phyloP scores from a whole-genome alignment of 2,329 filamentous ascomycete genomes.

The Claviceps arundinis region DNA sequence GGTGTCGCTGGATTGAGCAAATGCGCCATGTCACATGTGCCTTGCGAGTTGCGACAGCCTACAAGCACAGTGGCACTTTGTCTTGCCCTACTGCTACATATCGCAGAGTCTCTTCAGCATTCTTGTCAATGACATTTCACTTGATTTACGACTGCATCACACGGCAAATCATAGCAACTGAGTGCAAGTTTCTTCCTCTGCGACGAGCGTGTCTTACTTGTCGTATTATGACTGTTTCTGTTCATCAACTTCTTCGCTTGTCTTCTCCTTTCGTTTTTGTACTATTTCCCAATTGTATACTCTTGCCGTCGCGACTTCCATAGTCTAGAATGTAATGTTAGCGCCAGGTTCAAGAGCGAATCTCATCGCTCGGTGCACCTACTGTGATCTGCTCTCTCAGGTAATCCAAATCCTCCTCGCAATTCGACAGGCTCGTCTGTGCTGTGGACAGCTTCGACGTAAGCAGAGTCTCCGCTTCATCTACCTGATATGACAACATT shows the following conservation, averaged over 20 bases:
- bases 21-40: not conserved
- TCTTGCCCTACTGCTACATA: no score
- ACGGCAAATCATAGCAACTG: not conserved
- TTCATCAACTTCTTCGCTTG: conserved; percentile 38
- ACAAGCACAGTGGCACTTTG: no score
- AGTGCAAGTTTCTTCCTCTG: not conserved
- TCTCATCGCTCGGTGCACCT: conserved; percentile 19
- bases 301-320: conserved; percentile 89
- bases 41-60: no score
- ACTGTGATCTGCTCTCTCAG: conserved; percentile 93
- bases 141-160: not conserved
- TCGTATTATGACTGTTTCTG: conserved; percentile 24
- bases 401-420: conserved; percentile 93
- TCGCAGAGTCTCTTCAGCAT: no score
- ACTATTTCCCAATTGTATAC: conserved; percentile 99
- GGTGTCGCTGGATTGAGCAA: not conserved
- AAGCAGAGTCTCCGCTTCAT: conserved; percentile 72
- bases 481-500: conserved; percentile 88
- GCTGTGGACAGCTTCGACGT: conserved; percentile 66
- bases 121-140: not conserved
- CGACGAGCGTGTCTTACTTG: conserved; percentile 10
- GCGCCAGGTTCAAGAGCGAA: conserved; percentile 4
- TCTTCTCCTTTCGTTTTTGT: conserved; percentile 84
- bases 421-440: conserved; percentile 68
- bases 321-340: conserved; percentile 44